Evolutionary conservation across 2,329 filamentous ascomycete genomes (phyloP).

Genomic region (Dendrostoma leiphaemia): DNA sequence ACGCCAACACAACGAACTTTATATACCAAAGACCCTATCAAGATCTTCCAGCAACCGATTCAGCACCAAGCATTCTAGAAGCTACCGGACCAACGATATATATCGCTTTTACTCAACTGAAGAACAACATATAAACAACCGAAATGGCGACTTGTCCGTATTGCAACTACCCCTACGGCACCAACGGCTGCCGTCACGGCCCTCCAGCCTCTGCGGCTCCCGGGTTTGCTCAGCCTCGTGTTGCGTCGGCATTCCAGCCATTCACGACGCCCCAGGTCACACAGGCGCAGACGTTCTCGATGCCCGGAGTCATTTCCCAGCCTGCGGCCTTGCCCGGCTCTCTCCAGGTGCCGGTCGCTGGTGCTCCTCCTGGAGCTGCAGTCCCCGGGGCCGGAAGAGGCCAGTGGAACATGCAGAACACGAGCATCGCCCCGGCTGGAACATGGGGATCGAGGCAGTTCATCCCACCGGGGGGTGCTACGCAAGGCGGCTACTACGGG

Average conservation of each 20-base stretch:
- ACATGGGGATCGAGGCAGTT: background rate
- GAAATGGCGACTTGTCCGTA: too few species aligned
- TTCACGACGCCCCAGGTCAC: too few species aligned
- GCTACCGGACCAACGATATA: too few species aligned
- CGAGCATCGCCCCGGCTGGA: background rate
- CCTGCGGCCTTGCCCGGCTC: background rate
- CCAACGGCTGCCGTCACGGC: background rate
- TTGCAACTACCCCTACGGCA: background rate
- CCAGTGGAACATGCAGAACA: background rate
- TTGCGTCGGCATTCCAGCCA: background rate
- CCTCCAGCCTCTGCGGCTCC: background rate
- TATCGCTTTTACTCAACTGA: too few species aligned
- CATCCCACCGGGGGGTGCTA: background rate
- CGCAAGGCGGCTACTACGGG: background rate
- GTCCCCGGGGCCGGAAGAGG: background rate
- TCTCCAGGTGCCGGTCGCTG: background rate
- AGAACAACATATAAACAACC: too few species aligned
- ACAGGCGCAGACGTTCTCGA: background rate
- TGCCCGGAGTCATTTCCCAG: background rate
- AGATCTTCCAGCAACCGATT: too few species aligned
- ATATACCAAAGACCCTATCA: too few species aligned
- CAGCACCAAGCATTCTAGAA: too few species aligned
- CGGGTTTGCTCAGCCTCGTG: background rate
- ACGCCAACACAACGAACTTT: too few species aligned
- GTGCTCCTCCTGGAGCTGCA: background rate